Conservation (phyloP, 2,329 filamentous ascomycete species). For the Penicillium sp. region DNA sequence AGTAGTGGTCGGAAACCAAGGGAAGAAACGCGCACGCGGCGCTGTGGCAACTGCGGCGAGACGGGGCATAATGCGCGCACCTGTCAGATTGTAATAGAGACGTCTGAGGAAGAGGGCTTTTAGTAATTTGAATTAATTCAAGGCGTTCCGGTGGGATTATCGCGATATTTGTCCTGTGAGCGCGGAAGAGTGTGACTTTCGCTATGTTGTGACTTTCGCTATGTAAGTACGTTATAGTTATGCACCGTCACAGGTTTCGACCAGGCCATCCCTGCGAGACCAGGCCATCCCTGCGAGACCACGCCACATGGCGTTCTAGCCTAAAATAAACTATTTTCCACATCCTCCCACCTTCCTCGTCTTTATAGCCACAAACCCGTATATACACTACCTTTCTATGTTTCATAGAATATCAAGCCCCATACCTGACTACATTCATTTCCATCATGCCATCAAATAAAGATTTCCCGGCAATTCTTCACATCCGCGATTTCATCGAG, state of each 20-base stretch:
- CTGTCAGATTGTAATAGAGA: not conserved
- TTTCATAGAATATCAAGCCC: too few relatives aligned
- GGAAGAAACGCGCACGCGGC: not conserved
- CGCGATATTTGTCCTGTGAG: too few relatives aligned
- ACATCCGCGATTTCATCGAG: not conserved
- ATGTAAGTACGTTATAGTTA: not conserved
- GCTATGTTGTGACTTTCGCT: not conserved
- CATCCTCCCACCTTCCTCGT: too few relatives aligned
- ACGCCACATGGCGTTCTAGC: too few relatives aligned
- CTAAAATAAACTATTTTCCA: too few relatives aligned
- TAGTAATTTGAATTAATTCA: not conserved
- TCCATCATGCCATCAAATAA: too few relatives aligned
- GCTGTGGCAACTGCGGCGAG: not conserved
- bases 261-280: too few relatives aligned
- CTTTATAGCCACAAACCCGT: too few relatives aligned
- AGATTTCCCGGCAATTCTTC: not conserved
- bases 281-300: too few relatives aligned
- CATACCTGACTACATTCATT: too few relatives aligned
- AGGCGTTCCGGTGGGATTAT: not conserved
- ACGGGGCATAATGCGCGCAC: not conserved
- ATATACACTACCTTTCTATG: too few relatives aligned
- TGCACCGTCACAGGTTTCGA: too few relatives aligned
- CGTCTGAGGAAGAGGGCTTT: not conserved
- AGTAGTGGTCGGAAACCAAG: not conserved
- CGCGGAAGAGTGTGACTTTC: not conserved